A percentile compares a stretch with the other conserved stretches of the same genome.
Conservation (phyloP, 331 rosid species). For the Quercus phellos region DNA sequence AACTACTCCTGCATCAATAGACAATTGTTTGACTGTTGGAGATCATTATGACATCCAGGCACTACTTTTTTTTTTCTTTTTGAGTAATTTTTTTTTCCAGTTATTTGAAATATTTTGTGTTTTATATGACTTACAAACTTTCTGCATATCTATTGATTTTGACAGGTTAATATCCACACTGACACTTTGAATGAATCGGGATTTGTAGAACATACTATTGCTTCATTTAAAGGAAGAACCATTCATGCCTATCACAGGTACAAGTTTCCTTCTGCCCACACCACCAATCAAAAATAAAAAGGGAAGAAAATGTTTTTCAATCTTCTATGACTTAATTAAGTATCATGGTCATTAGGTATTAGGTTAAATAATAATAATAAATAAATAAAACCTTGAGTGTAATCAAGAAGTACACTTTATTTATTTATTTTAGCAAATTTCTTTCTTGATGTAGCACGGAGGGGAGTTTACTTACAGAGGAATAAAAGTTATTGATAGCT, state of each 20-base stretch:
- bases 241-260: constrained; percentile 93
- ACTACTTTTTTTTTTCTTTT: constrained; percentile 5
- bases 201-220: constrained; percentile 85
- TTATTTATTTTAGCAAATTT: too few species aligned
- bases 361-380: background rate
- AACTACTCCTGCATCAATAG: constrained; percentile 82
- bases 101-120: background rate
- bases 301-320: background rate
- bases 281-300: background rate
- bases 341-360: background rate
- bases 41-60: constrained; percentile 79
- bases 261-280: background rate
- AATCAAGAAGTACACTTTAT: background rate
- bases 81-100: background rate
- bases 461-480: too few species aligned
- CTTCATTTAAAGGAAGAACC: constrained; percentile 87
- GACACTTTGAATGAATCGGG: constrained; percentile 95
- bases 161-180: constrained; percentile 89
- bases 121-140: constrained; percentile 7
- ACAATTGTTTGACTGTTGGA: constrained; percentile 67
- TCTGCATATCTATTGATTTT: constrained; percentile 9
- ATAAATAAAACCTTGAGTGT: background rate
- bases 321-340: constrained; percentile 1
- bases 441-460: too few species aligned
- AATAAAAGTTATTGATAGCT: background rate